Evolutionary conservation across 148 eudicot species (phyloP), one percentile per base, ranked within the genome.

Genomic region (Chenopodium album): DNA sequence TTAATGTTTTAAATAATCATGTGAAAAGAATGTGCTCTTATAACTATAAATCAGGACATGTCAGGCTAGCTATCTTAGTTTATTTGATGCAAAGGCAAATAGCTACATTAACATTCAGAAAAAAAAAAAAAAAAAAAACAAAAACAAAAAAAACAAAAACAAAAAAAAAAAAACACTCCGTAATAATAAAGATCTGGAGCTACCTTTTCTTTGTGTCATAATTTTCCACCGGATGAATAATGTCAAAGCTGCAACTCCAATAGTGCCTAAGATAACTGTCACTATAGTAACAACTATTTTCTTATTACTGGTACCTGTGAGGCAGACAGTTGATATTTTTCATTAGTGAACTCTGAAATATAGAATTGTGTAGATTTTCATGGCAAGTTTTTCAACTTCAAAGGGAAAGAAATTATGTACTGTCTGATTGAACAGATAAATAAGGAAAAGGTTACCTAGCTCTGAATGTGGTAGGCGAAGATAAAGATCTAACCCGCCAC

Each of bases 391-490:
- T 56, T 13, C 1, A 22, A 56, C 17, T 56, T 56, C 17, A 56
- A 9, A 0, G 37, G 71, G 71, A 66, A 29, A 66, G 34, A 6
- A 66, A 41, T 41, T 41, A 6, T 41, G 44, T 41, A 41, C 44
- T 41, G 44, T 34, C 37, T 41, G 44, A 41, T 41, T 41, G 44
- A 41, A 41, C 44, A 41, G 44, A 41, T 41, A 41, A 41, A 41
- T 6, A 28, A 0, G 12, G 22, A 63, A 50, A 48, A 19, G 22
- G 6, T 66, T 85, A 85, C 87, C 84, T 73, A 85, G 81, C 79
- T 66, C 81, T 54, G 84, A 77, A 23, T 71, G 76, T 44, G 87
- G 84, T 31, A 85, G 81, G 62, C 84, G 87, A 72, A 81, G 62
- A 56, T 73, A 81, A 44, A 85, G 82, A 81, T 81, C 84, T 29